phyloP scores from a whole-genome alignment of 495 filamentous ascomycete genomes.

The Jackrogersella multiformis region DNA sequence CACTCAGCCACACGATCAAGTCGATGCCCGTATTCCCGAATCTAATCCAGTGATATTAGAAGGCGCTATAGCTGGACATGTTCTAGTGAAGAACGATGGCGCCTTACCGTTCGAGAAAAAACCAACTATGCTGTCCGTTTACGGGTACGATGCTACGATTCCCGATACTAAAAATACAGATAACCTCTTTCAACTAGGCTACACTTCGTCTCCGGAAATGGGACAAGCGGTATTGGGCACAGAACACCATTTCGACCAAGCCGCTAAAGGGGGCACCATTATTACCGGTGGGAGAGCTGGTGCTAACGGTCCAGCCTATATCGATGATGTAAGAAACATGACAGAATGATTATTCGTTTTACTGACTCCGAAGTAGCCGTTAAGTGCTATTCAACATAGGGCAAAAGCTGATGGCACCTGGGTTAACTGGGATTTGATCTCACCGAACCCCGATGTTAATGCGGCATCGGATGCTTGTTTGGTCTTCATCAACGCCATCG shows the following conservation, averaged over 20 bases:
- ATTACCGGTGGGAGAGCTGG: constrained; percentile 62
- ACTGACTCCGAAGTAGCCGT: constrained; percentile 54
- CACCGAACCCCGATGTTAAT: constrained; percentile 51
- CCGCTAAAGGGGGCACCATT: constrained; percentile 55
- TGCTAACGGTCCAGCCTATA: constrained; percentile 57
- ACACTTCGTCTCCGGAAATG: constrained; percentile 47
- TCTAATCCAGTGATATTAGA: constrained; percentile 54
- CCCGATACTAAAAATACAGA: constrained; percentile 48
- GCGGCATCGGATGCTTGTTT: constrained; percentile 70
- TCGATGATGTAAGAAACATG: constrained; percentile 45
- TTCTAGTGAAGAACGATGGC: constrained; percentile 69
- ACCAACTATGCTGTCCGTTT: constrained; percentile 58
- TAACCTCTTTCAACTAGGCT: constrained; percentile 44
- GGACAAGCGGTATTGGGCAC: constrained; percentile 44
- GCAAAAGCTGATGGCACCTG: constrained; percentile 64
- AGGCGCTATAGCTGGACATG: constrained; percentile 64
- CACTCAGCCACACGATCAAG: constrained; percentile 61
- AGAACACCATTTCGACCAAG: constrained; percentile 44
- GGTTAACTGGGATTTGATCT: constrained; percentile 59
- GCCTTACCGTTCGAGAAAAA: constrained; percentile 63
- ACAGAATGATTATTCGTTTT: background rate
- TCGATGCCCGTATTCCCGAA: constrained; percentile 60
- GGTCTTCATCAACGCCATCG: constrained; percentile 70
- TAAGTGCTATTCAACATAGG: constrained; percentile 66
- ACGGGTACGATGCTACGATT: constrained; percentile 55